These are phyloP conservation scores for Citrus reticulata DNA, from an alignment of 345 rosid species.

Conservation along the genomic window DNA sequence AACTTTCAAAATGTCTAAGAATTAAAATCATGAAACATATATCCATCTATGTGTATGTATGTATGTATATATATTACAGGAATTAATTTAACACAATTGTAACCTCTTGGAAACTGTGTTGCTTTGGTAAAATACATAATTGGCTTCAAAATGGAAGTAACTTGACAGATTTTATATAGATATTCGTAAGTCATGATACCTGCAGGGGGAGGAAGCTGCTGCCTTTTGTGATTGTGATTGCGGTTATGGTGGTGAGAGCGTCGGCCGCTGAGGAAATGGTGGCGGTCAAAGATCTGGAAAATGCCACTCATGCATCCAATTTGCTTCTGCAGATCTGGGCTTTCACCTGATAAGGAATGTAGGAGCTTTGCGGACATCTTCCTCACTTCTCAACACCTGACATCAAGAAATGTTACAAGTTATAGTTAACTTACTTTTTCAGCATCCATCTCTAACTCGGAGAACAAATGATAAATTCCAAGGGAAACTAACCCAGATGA, in stretches of 20 bases:
- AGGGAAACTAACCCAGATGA: background rate
- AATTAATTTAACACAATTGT: background rate
- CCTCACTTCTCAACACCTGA: background rate
- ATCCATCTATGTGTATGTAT: no score
- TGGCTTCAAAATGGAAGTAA: background rate
- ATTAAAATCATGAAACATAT: no score
- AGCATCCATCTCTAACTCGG: background rate
- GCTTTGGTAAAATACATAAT: no score
- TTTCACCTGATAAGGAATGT: constrained; percentile 64
- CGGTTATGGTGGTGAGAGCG: constrained; percentile 37
- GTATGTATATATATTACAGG: background rate
- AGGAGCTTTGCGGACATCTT: constrained; percentile 66
- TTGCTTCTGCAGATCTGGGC: constrained; percentile 66
- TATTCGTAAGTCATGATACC: constrained; percentile 25
- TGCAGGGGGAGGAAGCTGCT: constrained; percentile 45
- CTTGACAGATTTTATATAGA: background rate
- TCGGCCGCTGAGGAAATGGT: constrained; percentile 50
- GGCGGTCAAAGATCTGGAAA: constrained; percentile 73
- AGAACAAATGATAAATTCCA: background rate
- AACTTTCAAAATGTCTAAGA: background rate
- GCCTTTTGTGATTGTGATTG: background rate
- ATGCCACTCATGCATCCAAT: constrained; percentile 90
- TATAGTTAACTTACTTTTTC: background rate
- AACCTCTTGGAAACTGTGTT: background rate
- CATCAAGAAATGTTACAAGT: background rate